Conservation (phyloP, 1,284 basidiomycete species). For the Lignosus rhinocerotis region DNA sequence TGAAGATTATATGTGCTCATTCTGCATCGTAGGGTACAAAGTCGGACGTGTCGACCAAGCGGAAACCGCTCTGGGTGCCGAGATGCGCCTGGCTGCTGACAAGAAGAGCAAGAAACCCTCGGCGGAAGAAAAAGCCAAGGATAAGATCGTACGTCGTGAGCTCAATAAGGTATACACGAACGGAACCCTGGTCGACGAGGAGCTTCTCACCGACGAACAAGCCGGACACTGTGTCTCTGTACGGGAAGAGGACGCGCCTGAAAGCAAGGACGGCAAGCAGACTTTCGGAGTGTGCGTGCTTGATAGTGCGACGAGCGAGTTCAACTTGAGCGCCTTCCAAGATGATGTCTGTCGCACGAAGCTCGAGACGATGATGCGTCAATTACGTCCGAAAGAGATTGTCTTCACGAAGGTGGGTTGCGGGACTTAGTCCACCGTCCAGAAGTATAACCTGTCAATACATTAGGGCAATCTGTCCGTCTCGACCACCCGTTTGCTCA, state of each 20-base stretch:
- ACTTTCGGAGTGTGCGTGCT: constrained; percentile 92
- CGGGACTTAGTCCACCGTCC: neutral
- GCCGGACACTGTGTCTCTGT: constrained; percentile 95
- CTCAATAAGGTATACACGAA: constrained; percentile 96
- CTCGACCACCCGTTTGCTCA: constrained; percentile 78
- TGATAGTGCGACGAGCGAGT: constrained; percentile 96
- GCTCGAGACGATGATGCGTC: constrained; percentile 92
- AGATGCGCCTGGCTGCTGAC: constrained; percentile 77
- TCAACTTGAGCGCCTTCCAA: constrained; percentile 87
- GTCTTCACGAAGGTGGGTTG: constrained; percentile 82
- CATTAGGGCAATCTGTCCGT: constrained; percentile 80
- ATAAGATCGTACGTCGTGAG: constrained; percentile 86
- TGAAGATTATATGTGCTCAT: neutral
- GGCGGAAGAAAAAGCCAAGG: constrained; percentile 50
- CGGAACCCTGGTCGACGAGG: constrained; percentile 93
- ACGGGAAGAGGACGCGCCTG: constrained; percentile 58
- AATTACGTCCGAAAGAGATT: constrained; percentile 91
- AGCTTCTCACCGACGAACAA: constrained; percentile 90
- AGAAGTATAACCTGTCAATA: neutral
- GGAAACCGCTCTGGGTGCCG: constrained; percentile 87
- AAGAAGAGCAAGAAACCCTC: constrained; percentile 57
- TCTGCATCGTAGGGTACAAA: constrained; percentile 72
- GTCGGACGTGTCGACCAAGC: constrained; percentile 97
- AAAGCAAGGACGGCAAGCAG: constrained; percentile 45
- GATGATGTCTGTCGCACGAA: constrained; percentile 93